Percentiles rank a stretch among this genome's conserved stretches.
phyloP scores from a whole-genome alignment of 371 early-diverging fungal genomes.

The Syncephalastrum sp. region DNA sequence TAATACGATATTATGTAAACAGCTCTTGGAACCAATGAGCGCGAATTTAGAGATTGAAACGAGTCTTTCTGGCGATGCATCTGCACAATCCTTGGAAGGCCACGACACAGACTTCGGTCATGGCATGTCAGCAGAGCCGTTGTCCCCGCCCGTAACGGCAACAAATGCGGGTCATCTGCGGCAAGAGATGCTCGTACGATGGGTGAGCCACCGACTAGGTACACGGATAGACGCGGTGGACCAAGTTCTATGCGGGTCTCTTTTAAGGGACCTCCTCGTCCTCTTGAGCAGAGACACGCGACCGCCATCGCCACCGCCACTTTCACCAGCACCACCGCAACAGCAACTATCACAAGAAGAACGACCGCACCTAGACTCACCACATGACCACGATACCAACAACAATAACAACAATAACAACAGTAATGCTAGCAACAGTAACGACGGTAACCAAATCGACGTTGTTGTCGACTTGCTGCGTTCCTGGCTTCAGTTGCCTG shows the following conservation, averaged over 20 bases:
- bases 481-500: not conserved
- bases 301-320: not conserved
- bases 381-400: too few relatives aligned
- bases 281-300: not conserved
- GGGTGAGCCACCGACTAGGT: slow-evolving; percentile 9
- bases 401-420: too few relatives aligned
- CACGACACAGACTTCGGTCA: slow-evolving; percentile 1
- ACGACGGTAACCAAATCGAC: too few relatives aligned
- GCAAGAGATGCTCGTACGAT: slow-evolving; percentile 11
- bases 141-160: slow-evolving; percentile 8
- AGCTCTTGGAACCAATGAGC: slow-evolving; percentile 7
- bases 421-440: too few relatives aligned
- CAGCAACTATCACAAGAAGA: too few relatives aligned
- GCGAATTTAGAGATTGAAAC: slow-evolving; percentile 20
- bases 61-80: slow-evolving; percentile 8
- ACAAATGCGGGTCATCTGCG: slow-evolving; percentile 19
- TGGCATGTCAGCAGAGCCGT: slow-evolving; percentile 8
- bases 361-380: too few relatives aligned
- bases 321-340: too few relatives aligned
- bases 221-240: too few relatives aligned
- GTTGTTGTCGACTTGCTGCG: slow-evolving; percentile 1
- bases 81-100: slow-evolving; percentile 6
- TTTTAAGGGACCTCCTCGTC: too few relatives aligned
- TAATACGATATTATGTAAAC: too few relatives aligned
- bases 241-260: too few relatives aligned